Base-by-base conservation (phyloP, 164 flowering plant genomes). In the Umbellularia californica region DNA sequence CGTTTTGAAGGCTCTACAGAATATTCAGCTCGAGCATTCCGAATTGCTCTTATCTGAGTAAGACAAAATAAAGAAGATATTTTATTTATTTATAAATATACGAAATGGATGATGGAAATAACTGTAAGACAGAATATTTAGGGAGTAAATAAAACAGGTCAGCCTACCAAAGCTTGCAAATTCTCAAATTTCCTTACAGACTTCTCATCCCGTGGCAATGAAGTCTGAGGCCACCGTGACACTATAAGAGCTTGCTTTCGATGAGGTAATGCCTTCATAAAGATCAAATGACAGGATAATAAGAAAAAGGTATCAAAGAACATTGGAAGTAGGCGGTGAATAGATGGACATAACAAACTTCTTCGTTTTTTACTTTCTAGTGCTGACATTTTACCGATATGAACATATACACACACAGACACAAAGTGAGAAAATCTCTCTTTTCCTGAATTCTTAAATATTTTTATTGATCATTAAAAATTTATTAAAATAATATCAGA, bases 11-110 rank as follows among this genome's bases (percentile, higher is more conserved):
- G 97, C 80, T 88, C 97, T 78, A 92, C 98, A 68, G 93, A 90
- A 77, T 95, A 92, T 79, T 95, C 97, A 74, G 98, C 98, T 73
- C 98, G 87, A 63, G 90, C 97, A 89, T 95, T 95, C 62, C 98
- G 86, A 68, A 95, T 85, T 64, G 97, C 92, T 81, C 88, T 88
- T 17, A 89, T 92, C 98, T 90, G 80, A 41, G 58, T 22, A 62
- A 27, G 65, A 71, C 20, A 58, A 65, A 14, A 30, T 33, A 27
- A 27, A 67, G 58, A 41, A 73, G 1, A 17, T 1, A 58, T 4
- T 17, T 71, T 9, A 5, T 33, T 71, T 70, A n/a, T 62, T 63
- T 14, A 35, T 28, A 17, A 28, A 73, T 50, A 73, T 25, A 47
- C 12, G 33, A 63, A 47, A 65, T 55, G 17, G 15, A 14, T 30